Evolutionary conservation across 768 basidiomycete species (phyloP).

Genomic region (Amanita thiersii): DNA sequence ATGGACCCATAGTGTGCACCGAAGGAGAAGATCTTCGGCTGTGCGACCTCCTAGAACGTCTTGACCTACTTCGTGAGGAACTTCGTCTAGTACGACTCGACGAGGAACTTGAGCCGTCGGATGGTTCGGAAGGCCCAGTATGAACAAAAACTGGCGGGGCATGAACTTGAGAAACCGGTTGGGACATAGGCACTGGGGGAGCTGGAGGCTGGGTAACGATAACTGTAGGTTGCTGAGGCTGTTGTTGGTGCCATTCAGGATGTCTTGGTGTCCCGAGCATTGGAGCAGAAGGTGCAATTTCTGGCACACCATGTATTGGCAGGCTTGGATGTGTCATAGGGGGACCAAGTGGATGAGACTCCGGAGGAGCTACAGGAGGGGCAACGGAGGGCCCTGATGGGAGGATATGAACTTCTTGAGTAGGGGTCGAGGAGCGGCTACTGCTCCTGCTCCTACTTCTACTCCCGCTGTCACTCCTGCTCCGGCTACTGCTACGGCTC

Average conservation of each 20-base stretch:
- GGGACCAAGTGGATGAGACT: background rate
- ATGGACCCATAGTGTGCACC: background rate
- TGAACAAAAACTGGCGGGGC: background rate
- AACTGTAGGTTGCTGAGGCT: constrained; percentile 16
- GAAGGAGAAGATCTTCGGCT: constrained; percentile 3
- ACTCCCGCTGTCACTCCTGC: background rate
- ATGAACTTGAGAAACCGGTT: background rate
- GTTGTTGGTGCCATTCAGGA: constrained; percentile 18
- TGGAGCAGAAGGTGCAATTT: constrained; percentile 11
- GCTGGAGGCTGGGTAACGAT: constrained; percentile 13
- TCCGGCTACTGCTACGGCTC: constrained; percentile 7
- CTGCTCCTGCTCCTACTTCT: constrained; percentile 6
- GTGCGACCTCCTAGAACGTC: background rate
- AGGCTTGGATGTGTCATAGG: constrained; percentile 5
- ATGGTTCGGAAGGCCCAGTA: background rate
- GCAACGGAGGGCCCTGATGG: too few species aligned
- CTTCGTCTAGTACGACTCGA: too few species aligned
- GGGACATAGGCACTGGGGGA: constrained; percentile 10
- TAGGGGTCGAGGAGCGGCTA: constrained; percentile 10
- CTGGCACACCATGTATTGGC: constrained; percentile 11
- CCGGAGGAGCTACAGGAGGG: too few species aligned
- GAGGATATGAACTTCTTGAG: too few species aligned
- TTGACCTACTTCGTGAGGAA: background rate
- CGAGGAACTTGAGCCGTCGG: background rate
- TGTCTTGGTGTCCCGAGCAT: constrained; percentile 18